Base-by-base conservation (phyloP, 129 eudicot genomes). In the Ambrosia artemisiifolia region DNA sequence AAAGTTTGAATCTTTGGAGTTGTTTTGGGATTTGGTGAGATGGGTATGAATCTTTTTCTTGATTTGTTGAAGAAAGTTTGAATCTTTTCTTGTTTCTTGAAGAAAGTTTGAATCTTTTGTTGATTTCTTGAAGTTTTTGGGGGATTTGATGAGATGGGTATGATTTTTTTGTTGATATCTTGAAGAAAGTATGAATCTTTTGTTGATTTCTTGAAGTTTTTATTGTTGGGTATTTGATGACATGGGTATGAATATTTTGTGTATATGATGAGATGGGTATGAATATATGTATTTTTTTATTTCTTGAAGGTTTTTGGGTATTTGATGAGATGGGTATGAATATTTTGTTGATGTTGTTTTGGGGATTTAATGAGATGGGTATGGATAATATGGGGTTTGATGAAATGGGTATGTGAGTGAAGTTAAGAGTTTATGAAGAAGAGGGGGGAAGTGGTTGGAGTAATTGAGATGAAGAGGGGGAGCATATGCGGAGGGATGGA, bases 401-500 rank as follows among this genome's bases (percentile, higher is more conserved):
- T 18, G 44, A 77, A 63, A 17, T 64, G 63, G 71, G 60, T n/a
- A 13, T 65, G 65, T 33, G 66, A 32, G 66, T 61, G 19, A 61
- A 12, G 44, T 32, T 32, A n/a, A n/a, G 65, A 33, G 43, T 20
- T 33, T 61, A 61, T 61, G 66, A 61, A 61, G 28, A 24, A 24
- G 28, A 0, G 28, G 28, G 66, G 44, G 46, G 44, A 61, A 61
- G 44, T 5, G 66, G 73, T 36, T 63, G 60, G 56, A 36, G 66
- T 50, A 55, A 64, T 28, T 43, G 75, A 38, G 66, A 54, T 35
- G 36, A 2, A 30, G n/a, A 56, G 40, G 47, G 65, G 73, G 28
- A 76, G 88, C 79, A 82, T 76, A 76, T 76, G 82, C 80, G 77
- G 78, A 64, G 85, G 67, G 67, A 17, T 38, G 73, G 35, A 54